Percentiles rank a stretch among this genome's conserved stretches.
phyloP scores from a whole-genome alignment of 2,329 filamentous ascomycete genomes.

The Stachybotrys chartarum region DNA sequence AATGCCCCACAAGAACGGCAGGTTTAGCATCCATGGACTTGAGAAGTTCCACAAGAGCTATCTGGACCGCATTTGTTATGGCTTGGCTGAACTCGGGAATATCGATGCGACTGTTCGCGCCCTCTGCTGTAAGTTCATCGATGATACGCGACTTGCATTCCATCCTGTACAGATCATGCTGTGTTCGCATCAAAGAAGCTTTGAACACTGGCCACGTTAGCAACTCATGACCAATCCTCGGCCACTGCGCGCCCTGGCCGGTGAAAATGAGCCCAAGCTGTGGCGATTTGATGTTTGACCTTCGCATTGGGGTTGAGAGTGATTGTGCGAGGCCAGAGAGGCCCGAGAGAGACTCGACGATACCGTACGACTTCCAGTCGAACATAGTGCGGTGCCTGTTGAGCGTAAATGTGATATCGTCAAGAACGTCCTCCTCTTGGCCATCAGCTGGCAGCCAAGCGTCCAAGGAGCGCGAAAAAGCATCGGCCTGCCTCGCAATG shows the following conservation, averaged over 20 bases:
- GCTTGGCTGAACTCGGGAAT: conserved; percentile 3
- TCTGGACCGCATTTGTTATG: conserved; percentile 6
- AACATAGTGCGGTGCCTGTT: too few relatives aligned
- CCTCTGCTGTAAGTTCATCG: background rate
- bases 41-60: conserved; percentile 7
- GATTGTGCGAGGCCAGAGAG: background rate
- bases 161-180: background rate
- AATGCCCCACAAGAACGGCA: conserved; percentile 22
- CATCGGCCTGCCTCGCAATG: too few relatives aligned
- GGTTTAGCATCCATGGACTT: conserved; percentile 15
- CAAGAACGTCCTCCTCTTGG: too few relatives aligned
- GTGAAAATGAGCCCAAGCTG: conserved; percentile 6
- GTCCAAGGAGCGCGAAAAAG: too few relatives aligned
- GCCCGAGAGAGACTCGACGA: too few relatives aligned
- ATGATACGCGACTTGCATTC: conserved; percentile 3
- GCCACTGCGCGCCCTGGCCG: conserved; percentile 9
- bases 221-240: conserved; percentile 5
- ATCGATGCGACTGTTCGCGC: background rate
- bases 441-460: too few relatives aligned
- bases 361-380: too few relatives aligned
- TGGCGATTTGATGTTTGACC: too few relatives aligned
- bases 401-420: too few relatives aligned
- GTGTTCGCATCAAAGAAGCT: background rate
- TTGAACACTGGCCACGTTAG: background rate
- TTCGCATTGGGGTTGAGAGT: too few relatives aligned